Percentiles rank a stretch among this genome's conserved stretches.
These are phyloP conservation scores for Globisporangium iwayamae DNA, from an alignment of 352 stramenopile genomes.

Conservation along the genomic window DNA sequence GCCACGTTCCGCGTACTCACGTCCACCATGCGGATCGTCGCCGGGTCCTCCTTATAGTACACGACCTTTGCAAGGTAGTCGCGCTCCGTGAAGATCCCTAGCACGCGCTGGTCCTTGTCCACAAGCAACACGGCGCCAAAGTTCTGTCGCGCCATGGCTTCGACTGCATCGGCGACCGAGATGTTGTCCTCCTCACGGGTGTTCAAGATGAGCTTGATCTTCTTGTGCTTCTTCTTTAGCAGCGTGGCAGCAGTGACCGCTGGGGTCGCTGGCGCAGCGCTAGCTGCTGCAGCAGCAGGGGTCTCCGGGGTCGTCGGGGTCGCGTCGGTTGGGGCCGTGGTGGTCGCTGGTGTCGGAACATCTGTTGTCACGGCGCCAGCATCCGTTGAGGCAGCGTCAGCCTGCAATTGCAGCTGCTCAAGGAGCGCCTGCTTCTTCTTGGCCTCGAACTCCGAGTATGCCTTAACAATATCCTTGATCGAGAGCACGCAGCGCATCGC, in stretches of 20 bases:
- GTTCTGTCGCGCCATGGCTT: slow-evolving; percentile 73
- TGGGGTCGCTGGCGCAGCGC: slow-evolving; percentile 13
- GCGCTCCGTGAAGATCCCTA: slow-evolving; percentile 83
- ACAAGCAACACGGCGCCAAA: slow-evolving; percentile 82
- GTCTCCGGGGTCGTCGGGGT: slow-evolving; percentile 1
- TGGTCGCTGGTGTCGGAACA: not conserved
- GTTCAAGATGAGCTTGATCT: slow-evolving; percentile 79
- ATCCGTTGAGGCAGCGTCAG: not conserved
- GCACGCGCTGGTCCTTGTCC: slow-evolving; percentile 78
- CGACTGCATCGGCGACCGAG: slow-evolving; percentile 66
- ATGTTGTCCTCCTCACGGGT: slow-evolving; percentile 77
- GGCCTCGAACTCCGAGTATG: slow-evolving; percentile 62
- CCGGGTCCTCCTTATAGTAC: slow-evolving; percentile 63
- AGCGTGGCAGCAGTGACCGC: slow-evolving; percentile 32
- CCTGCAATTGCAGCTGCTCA: slow-evolving; percentile 9
- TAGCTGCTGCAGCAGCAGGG: slow-evolving; percentile 3
- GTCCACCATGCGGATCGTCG: slow-evolving; percentile 49
- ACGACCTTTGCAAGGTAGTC: slow-evolving; percentile 83
- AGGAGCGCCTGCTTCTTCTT: slow-evolving; percentile 34
- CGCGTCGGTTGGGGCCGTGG: not conserved
- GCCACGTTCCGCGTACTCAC: slow-evolving; percentile 51
- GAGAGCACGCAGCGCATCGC: slow-evolving; percentile 84
- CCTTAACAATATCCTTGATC: slow-evolving; percentile 83
- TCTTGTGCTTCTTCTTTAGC: slow-evolving; percentile 84
- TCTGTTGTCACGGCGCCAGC: not conserved